Conservation (phyloP, 2,329 filamentous ascomycete species). For the Blastomyces gilchristii region DNA sequence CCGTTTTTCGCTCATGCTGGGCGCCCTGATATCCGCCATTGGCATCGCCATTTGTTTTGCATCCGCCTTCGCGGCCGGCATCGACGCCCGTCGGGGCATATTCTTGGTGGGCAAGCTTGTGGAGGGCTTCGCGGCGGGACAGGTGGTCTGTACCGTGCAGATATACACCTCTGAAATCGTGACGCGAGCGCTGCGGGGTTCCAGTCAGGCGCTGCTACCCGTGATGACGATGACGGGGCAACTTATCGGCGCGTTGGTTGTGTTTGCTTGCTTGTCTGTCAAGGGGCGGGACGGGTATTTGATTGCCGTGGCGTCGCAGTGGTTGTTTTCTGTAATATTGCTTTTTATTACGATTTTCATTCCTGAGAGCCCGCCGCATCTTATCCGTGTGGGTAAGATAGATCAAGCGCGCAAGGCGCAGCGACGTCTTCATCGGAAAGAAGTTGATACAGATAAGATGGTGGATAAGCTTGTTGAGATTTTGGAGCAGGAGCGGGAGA, state of each 20-base stretch:
- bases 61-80: conserved; percentile 23
- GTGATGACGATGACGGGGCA: conserved; percentile 42
- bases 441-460: conserved; percentile 26
- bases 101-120: conserved; percentile 41
- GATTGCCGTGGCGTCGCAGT: conserved; percentile 35
- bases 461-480: conserved; percentile 30
- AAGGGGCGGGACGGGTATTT: conserved; percentile 27
- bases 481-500: conserved; percentile 42
- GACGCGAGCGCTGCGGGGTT: conserved; percentile 38
- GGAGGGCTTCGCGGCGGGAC: conserved; percentile 38
- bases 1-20: conserved; percentile 27
- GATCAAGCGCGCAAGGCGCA: conserved; percentile 39
- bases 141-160: conserved; percentile 35
- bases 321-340: conserved; percentile 36
- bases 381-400: conserved; percentile 35
- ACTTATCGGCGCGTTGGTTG: conserved; percentile 37
- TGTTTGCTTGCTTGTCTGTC: conserved; percentile 27
- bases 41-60: conserved; percentile 30
- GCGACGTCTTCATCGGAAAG: conserved; percentile 39
- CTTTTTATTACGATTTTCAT: conserved; percentile 37
- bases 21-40: conserved; percentile 29
- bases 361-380: conserved; percentile 43
- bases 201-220: conserved; percentile 41
- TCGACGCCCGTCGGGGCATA: conserved; percentile 26
- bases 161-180: conserved; percentile 46